Conservation (phyloP, 768 basidiomycete genomes). For the Rickenella mellea region DNA sequence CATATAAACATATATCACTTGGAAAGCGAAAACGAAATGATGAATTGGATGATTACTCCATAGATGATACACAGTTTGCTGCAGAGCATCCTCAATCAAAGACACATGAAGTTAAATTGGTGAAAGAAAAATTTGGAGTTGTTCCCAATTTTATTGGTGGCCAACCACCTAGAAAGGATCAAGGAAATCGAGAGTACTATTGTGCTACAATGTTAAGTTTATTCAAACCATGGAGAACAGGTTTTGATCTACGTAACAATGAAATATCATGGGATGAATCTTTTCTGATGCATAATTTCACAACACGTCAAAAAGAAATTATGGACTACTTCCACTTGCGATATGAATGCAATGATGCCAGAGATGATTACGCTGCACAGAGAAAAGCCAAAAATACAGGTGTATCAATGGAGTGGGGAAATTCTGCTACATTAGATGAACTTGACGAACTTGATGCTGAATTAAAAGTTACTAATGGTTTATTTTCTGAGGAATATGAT, state of each 20-base stretch:
- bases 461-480: no score
- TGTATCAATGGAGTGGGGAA: no score
- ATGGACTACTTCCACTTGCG: constrained; percentile 18
- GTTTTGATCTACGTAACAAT: constrained; percentile 12
- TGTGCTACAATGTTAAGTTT: constrained; percentile 22
- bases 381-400: no score
- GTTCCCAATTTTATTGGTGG: constrained; percentile 22
- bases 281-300: constrained; percentile 10
- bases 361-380: constrained; percentile 18
- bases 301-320: constrained; percentile 6
- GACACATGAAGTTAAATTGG: constrained; percentile 13
- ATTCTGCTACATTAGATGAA: no score
- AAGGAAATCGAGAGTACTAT: constrained; percentile 23
- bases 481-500: no score
- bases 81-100: constrained; percentile 14
- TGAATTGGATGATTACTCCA: neutral
- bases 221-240: constrained; percentile 19
- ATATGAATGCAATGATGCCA: constrained; percentile 21
- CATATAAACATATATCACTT: neutral
- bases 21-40: neutral
- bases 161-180: constrained; percentile 18
- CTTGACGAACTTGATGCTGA: no score
- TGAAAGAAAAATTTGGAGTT: neutral
- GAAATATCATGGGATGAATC: constrained; percentile 12
- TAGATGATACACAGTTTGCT: constrained; percentile 5